These are phyloP conservation scores for Lodderomyces margitis DNA, from an alignment of 1,139 yeast species.

Conservation along the genomic window DNA sequence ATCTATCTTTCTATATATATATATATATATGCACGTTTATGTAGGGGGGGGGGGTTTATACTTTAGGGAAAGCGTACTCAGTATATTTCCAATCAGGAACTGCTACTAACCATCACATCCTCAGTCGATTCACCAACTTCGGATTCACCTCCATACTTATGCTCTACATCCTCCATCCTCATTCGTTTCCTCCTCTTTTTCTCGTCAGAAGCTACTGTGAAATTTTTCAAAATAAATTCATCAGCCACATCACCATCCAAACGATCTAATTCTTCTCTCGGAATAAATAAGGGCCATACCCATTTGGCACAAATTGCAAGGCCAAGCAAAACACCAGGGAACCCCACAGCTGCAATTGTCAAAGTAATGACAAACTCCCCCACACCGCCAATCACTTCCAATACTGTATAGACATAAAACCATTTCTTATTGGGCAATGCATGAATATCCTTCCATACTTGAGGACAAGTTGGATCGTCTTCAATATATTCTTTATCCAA, in stretches of 20 bases:
- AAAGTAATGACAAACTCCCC: constrained; percentile 84
- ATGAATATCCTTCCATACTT: constrained; percentile 33
- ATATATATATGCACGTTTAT: not conserved
- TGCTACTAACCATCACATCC: constrained; percentile 4
- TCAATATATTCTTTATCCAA: constrained; percentile 53
- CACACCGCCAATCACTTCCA: constrained; percentile 67
- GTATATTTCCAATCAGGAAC: not conserved
- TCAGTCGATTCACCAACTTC: constrained; percentile 8
- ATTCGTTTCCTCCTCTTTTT: constrained; percentile 10
- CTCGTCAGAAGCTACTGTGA: constrained; percentile 22
- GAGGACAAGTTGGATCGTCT: constrained; percentile 36
- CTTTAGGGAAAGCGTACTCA: too few species aligned
- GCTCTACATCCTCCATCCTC: constrained; percentile 12
- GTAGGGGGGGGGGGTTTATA: constrained; percentile 1
- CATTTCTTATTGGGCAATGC: constrained; percentile 43
- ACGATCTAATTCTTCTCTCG: constrained; percentile 53
- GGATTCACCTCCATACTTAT: constrained; percentile 6
- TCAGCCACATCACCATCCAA: constrained; percentile 79
- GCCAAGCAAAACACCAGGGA: constrained; percentile 72
- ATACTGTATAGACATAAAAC: constrained; percentile 51
- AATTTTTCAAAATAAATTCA: constrained; percentile 42
- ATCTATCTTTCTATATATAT: not conserved
- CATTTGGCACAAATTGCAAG: constrained; percentile 63
- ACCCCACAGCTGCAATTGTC: constrained; percentile 91
- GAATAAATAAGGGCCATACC: constrained; percentile 67